A percentile compares a stretch with the other conserved stretches of the same genome.
Evolutionary conservation across 257 asterid species (phyloP).

Genomic region (Schizonepeta tenuifolia): DNA sequence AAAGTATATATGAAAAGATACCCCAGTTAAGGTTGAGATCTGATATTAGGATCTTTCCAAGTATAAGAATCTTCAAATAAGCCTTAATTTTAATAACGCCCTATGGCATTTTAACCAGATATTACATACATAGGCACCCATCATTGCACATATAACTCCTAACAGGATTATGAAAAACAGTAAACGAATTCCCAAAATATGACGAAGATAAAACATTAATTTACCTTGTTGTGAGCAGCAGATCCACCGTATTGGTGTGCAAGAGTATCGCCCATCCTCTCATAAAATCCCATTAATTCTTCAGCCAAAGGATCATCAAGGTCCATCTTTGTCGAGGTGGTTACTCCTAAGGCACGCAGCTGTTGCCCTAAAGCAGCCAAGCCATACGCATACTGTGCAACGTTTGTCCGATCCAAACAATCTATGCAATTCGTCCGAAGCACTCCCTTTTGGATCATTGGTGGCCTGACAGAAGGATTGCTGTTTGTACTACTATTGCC

Average conservation of each 20-base stretch:
- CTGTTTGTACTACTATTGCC: slow-evolving; percentile 42
- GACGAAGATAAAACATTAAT: slow-evolving; percentile 29
- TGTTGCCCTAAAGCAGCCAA: slow-evolving; percentile 95
- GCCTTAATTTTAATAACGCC: neutral
- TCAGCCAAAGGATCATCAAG: slow-evolving; percentile 98
- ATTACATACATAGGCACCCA: slow-evolving; percentile 19
- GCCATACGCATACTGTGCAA: slow-evolving; percentile 97
- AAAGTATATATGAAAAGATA: neutral
- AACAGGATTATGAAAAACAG: neutral
- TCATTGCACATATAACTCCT: slow-evolving; percentile 23
- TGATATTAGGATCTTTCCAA: neutral
- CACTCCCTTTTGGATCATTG: slow-evolving; percentile 81
- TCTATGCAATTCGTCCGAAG: slow-evolving; percentile 98
- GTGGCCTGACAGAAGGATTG: slow-evolving; percentile 56
- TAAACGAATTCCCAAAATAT: neutral
- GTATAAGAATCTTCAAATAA: slow-evolving; percentile 8
- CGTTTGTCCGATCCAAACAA: slow-evolving; percentile 98
- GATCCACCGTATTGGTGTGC: slow-evolving; percentile 99
- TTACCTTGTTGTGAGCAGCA: slow-evolving; percentile 99
- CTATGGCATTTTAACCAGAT: slow-evolving; percentile 20
- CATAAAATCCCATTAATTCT: slow-evolving; percentile 86
- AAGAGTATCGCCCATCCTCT: slow-evolving; percentile 99
- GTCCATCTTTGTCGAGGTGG: slow-evolving; percentile 67
- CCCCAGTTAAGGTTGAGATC: slow-evolving; percentile 2
- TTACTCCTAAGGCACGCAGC: slow-evolving; percentile 71